Evolutionary conservation across 176 grass and related monocot genomes (phyloP).

Genomic region (Carex littledalei): DNA sequence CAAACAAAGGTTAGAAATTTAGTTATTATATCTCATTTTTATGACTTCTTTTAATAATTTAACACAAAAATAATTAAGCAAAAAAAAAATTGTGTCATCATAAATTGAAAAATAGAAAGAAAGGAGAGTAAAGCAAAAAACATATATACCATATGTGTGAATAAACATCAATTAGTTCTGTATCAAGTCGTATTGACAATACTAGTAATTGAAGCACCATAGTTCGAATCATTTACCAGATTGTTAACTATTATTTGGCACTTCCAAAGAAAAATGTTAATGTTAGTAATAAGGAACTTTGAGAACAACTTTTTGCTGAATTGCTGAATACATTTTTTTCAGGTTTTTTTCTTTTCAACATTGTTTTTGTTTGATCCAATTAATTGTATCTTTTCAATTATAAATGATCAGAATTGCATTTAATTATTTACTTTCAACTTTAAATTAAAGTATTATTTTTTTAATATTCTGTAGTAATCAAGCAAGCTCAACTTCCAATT

Average conservation of each 20-base stretch:
- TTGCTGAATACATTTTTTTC: too few relatives aligned
- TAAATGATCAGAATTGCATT: background rate
- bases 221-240: too few relatives aligned
- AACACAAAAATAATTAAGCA: background rate
- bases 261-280: background rate
- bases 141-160: too few relatives aligned
- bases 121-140: too few relatives aligned
- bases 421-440: background rate
- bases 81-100: too few relatives aligned
- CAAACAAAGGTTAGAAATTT: background rate
- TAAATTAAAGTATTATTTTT: background rate
- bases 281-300: background rate
- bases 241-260: background rate
- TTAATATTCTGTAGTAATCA: background rate
- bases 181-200: background rate
- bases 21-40: background rate
- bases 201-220: too few relatives aligned
- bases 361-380: background rate
- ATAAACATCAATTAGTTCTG: too few relatives aligned
- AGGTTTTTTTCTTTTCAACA: too few relatives aligned
- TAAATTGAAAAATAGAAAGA: too few relatives aligned
- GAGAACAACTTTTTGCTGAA: too few relatives aligned
- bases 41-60: background rate
- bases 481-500: background rate
- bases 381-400: background rate